Base-by-base conservation (phyloP, 306 rosid genomes). In the Luffa acutangula region DNA sequence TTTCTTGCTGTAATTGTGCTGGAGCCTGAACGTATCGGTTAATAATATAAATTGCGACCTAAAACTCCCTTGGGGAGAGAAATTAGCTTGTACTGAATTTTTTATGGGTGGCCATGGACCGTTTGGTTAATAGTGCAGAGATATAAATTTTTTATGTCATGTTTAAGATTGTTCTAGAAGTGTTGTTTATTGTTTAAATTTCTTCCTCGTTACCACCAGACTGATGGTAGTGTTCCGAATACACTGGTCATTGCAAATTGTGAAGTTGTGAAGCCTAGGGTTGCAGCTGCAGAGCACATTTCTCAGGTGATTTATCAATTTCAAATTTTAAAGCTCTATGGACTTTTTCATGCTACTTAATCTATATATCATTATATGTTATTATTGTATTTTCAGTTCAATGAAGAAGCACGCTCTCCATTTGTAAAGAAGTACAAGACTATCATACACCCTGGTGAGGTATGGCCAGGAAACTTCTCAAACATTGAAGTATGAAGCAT, bases 371-470 rank as follows among this genome's bases (percentile, higher is more conserved):
- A 3, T 78, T 6, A 7, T 39, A 52, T 15, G 49, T 76, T 67
- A 21, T 81, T 57, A 17, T 43, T 77, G 41, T 21, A 5, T 71
- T 17, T 89, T 64, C 87, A 96, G 99, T 96, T 96, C 86, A 96
- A 96, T 77, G 99, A 96, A 77, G 99, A 96, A 85, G 96, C 99
- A 1, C 99, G 99, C 25, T 96, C 99, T 5, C 99, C 99, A 10
- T 96, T 96, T 85, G 99, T 96, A 18, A 96, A 91, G 97, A 96
- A 96, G 94, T 96, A 86, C 91, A 96, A 96, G 87, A 96, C 99
- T 76, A 93, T 96, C 86, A 93, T 96, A 79, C 99, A 96, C 83
- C 99, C 99, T 0, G 99, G 99, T 79, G 99, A 96, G 98, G 99
- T 91, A 93, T 72, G 77, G 59, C 20, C 34, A 34, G 81, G 6